Conservation (phyloP, 495 filamentous ascomycete species). For the Aspergillus funiculosus region DNA sequence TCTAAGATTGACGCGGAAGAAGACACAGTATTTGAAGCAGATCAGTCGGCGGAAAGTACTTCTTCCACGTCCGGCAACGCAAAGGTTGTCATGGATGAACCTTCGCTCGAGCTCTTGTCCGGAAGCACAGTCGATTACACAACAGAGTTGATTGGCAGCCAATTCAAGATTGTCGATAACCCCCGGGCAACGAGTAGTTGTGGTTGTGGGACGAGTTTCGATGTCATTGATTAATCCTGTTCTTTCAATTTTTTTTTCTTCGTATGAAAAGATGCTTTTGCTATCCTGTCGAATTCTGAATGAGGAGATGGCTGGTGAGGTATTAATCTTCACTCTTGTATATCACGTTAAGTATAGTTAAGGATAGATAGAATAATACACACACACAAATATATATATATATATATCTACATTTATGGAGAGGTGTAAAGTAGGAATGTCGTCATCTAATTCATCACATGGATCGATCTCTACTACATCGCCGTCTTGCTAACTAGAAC, state of each 20-base stretch:
- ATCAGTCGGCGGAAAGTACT: conserved; percentile 18
- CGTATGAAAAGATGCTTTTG: too few relatives aligned
- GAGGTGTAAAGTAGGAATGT: too few relatives aligned
- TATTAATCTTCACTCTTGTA: conserved; percentile 16
- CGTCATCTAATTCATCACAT: conserved; percentile 24
- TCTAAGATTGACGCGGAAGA: conserved; percentile 60
- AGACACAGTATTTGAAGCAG: conserved; percentile 59
- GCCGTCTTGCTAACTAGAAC: conserved; percentile 8
- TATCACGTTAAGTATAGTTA: neutral
- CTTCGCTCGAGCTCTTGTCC: conserved; percentile 81
- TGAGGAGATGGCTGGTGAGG: too few relatives aligned
- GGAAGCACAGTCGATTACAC: conserved; percentile 94
- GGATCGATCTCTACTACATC: conserved; percentile 14
- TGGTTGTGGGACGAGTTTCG: conserved; percentile 97
- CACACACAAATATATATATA: neutral
- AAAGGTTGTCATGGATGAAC: conserved; percentile 82
- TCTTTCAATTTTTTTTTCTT: neutral
- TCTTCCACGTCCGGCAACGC: conserved; percentile 49
- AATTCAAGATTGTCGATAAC: conserved; percentile 95
- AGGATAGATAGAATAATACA: neutral
- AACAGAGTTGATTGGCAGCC: conserved; percentile 93
- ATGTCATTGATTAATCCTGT: conserved; percentile 59
- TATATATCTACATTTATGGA: neutral
- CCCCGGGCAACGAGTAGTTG: conserved; percentile 88
- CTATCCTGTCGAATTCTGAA: too few relatives aligned